Base-by-base conservation (phyloP, 148 eudicot species). In the Amaranthus palmeri region DNA sequence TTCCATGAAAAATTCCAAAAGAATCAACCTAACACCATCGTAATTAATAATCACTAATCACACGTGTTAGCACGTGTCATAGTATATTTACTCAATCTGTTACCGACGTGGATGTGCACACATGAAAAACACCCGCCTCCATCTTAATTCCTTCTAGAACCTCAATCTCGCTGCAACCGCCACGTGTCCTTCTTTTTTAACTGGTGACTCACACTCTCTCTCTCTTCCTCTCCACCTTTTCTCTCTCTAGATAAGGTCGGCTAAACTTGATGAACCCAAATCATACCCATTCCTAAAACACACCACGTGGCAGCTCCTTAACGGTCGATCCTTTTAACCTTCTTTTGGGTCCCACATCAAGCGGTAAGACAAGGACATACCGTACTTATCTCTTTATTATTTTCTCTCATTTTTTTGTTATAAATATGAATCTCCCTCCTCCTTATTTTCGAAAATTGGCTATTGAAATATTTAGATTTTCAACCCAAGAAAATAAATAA, bases 161-260 rank as follows among this genome's bases (percentile, higher is more conserved):
- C 46, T 15, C 42, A 66, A 25, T 4, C 53, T 11, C 10, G 0
- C 1, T 4, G 2, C 3, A 4, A 61, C 65, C 44, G 68, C 50
- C 84, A 81, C 78, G 82, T 81, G 82, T 81, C 73, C 42, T 6
- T n/a, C 25, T 13, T 10, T 12, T 0, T 10, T 8, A 40, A 7
- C 4, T 66, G 13, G 12, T 82, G 85, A 82, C 69, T 74, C 72
- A 77, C 65, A 52, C 42, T 6, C 71, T 54, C 41, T 8, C 49
- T 7, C 8, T 25, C 42, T 64, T 57, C 44, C 76, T 50, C 11
- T 15, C 3, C 25, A 10, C 45, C 43, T 49, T 66, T 58, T 25
- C 41, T 42, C 11, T 58, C 15, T 1, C 1, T 17, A 63, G 85
- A 83, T 82, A 82, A 84, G 87, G 76, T 66, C 68, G 76, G 72